These are phyloP conservation scores for Talaromyces wortmannii DNA, from an alignment of 495 filamentous ascomycete species.

Conservation along the genomic window DNA sequence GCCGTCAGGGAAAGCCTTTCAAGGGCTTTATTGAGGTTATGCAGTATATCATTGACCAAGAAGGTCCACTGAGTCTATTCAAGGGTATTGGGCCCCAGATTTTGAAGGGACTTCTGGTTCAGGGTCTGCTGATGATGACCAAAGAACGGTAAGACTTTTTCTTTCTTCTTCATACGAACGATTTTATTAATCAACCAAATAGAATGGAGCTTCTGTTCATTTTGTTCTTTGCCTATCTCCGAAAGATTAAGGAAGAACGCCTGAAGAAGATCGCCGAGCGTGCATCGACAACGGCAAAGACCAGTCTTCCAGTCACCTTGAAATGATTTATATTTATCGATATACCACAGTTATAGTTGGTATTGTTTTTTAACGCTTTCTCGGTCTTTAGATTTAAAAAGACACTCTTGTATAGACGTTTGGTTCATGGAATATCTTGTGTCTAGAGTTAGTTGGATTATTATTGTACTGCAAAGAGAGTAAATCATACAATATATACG, in stretches of 20 bases:
- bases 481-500: background rate
- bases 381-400: conserved; percentile 5
- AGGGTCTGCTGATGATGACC: conserved; percentile 98
- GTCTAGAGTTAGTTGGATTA: conserved; percentile 7
- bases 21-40: conserved; percentile 95
- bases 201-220: conserved; percentile 91
- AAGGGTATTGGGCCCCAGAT: conserved; percentile 97
- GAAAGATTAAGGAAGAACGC: conserved; percentile 61
- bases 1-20: conserved; percentile 83
- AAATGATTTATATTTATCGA: conserved; percentile 29
- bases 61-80: conserved; percentile 77
- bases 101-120: conserved; percentile 85
- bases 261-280: conserved; percentile 57
- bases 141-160: conserved; percentile 71
- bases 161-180: background rate
- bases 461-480: background rate
- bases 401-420: background rate
- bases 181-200: conserved; percentile 16
- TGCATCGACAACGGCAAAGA: conserved; percentile 29
- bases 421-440: conserved; percentile 6
- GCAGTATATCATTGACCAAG: conserved; percentile 82
- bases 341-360: background rate
- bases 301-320: conserved; percentile 36
- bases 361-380: conserved; percentile 2
- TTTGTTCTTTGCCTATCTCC: conserved; percentile 74